A percentile compares a stretch with the other conserved stretches of the same genome.
phyloP scores from a whole-genome alignment of 176 grass and related monocot genomes.

The Cenchrus americanus region DNA sequence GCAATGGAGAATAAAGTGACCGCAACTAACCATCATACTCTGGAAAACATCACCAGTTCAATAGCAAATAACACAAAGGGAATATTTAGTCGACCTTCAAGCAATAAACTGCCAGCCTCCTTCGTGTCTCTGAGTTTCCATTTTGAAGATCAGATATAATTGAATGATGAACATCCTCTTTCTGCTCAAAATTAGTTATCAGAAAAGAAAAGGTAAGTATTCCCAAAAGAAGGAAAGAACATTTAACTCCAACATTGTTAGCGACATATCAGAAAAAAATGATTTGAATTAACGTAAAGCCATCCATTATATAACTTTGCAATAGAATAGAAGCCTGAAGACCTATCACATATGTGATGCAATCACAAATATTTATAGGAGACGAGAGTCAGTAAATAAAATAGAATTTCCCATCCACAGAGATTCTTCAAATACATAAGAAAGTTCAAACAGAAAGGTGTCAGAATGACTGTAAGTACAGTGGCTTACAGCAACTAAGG shows the following conservation, averaged over 20 bases:
- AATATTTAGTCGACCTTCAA: slow-evolving; percentile 68
- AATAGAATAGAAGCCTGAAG: slow-evolving; percentile 3
- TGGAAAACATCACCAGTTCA: slow-evolving; percentile 13
- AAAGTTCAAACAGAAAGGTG: slow-evolving; percentile 16
- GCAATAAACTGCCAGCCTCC: slow-evolving; percentile 94
- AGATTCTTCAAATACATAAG: slow-evolving; percentile 1
- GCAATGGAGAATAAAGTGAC: neutral
- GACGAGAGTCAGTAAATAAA: neutral
- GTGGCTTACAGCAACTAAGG: slow-evolving; percentile 7
- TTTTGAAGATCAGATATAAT: slow-evolving; percentile 99
- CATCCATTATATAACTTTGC: slow-evolving; percentile 8
- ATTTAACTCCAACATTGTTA: slow-evolving; percentile 13
- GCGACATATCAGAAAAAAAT: slow-evolving; percentile 12
- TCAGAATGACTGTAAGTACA: slow-evolving; percentile 10
- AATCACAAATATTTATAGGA: neutral
- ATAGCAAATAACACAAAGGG: slow-evolving; percentile 16
- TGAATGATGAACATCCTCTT: slow-evolving; percentile 99
- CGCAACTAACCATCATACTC: slow-evolving; percentile 25
- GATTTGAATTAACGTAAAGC: neutral
- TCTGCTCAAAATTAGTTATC: slow-evolving; percentile 55
- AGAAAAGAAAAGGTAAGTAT: slow-evolving; percentile 32
- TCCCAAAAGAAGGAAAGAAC: slow-evolving; percentile 4
- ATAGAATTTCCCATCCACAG: neutral
- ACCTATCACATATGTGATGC: neutral
- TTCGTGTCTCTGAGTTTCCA: slow-evolving; percentile 90